Evolutionary conservation across 2,329 filamentous ascomycete species (phyloP).

Genomic region (Leptographium radiaticola): DNA sequence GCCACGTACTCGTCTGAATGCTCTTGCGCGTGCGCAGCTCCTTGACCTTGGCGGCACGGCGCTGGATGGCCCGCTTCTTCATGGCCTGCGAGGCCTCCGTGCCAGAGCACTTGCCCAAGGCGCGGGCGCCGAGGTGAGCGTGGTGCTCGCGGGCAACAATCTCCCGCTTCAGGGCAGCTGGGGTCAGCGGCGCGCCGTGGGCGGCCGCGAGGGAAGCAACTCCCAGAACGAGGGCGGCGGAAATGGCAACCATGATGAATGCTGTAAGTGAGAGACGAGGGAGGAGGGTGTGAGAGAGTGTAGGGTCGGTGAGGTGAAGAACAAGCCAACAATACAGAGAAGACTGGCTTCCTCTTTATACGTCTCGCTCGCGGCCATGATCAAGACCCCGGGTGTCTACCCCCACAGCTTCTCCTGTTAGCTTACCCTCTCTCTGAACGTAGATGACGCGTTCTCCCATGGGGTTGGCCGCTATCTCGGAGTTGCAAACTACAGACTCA

Average conservation of each 20-base stretch:
- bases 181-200: conserved; percentile 19
- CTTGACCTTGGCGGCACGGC: conserved; percentile 25
- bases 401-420: not conserved
- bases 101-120: conserved; percentile 25
- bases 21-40: conserved; percentile 24
- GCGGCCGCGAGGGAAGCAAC: not conserved
- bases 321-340: not conserved
- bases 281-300: not conserved
- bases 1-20: conserved; percentile 16
- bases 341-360: not conserved
- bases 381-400: not conserved
- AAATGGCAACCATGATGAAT: conserved; percentile 12
- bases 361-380: not conserved
- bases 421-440: not conserved
- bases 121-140: conserved; percentile 21
- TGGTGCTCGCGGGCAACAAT: conserved; percentile 20
- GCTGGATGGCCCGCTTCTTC: conserved; percentile 25
- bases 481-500: not conserved
- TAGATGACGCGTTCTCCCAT: not conserved
- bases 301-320: not conserved
- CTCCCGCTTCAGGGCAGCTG: conserved; percentile 19
- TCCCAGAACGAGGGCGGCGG: conserved; percentile 14
- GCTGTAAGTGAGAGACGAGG: not conserved
- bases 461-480: not conserved
- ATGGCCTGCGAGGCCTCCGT: conserved; percentile 24